These are phyloP conservation scores for Rhizophagus sp. DNA, from an alignment of 192 early-diverging fungal genomes.

Conservation along the genomic window DNA sequence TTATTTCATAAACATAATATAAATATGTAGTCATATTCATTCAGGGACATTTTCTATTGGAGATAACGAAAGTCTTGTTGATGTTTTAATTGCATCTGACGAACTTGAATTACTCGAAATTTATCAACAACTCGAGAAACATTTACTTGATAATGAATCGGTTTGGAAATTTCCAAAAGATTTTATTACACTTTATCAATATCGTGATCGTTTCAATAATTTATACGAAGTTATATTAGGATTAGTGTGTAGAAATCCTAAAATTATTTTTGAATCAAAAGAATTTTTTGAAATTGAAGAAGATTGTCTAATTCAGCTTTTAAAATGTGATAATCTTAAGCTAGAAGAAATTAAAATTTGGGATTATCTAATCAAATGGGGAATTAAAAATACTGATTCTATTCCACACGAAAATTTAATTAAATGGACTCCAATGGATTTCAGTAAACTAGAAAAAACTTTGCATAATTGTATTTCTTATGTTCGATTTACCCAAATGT, in stretches of 20 bases:
- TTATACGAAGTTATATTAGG: not conserved
- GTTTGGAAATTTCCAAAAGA: not conserved
- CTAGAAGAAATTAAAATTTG: constrained; percentile 12
- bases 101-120: constrained; percentile 1
- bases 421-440: constrained; percentile 1
- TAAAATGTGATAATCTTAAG: not conserved
- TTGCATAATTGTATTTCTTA: not conserved
- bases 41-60: not conserved
- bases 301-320: not conserved
- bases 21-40: not conserved
- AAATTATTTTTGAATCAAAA: not conserved
- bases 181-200: not conserved
- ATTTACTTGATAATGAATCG: not conserved
- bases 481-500: not conserved
- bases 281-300: constrained; percentile 4
- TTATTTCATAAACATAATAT: not conserved
- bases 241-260: not conserved
- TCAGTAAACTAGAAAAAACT: not conserved
- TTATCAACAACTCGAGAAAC: not conserved
- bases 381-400: not conserved
- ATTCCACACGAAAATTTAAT: not conserved
- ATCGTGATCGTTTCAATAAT: not conserved
- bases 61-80: not conserved
- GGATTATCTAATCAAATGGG: constrained; percentile 19
- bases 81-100: not conserved